Conservation (phyloP, 805 yeast species). For the Wickerhamomyces mucosus region DNA sequence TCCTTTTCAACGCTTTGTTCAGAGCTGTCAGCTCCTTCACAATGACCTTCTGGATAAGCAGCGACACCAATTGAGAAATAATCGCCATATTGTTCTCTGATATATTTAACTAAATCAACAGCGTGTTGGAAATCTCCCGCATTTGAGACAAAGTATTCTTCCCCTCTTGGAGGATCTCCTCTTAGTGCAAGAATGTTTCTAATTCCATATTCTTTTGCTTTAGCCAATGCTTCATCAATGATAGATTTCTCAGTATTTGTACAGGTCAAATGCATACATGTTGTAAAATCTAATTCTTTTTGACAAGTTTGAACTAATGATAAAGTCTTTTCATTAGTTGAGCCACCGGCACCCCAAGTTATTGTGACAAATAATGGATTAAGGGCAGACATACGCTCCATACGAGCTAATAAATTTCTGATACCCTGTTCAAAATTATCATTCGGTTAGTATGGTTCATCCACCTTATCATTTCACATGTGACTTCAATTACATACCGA, state of each 20-base stretch:
- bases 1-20: slow-evolving; percentile 62
- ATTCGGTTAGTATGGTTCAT: slow-evolving; percentile 3
- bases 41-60: slow-evolving; percentile 97
- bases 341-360: slow-evolving; percentile 99
- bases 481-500: slow-evolving; percentile 25
- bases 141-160: slow-evolving; percentile 43
- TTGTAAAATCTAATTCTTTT: slow-evolving; percentile 68
- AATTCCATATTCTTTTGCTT: slow-evolving; percentile 71
- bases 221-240: slow-evolving; percentile 68
- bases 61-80: slow-evolving; percentile 94
- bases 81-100: slow-evolving; percentile 59
- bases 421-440: slow-evolving; percentile 40
- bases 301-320: slow-evolving; percentile 76
- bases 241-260: slow-evolving; percentile 77
- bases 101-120: slow-evolving; percentile 77
- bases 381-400: slow-evolving; percentile 78
- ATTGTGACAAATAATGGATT: slow-evolving; percentile 87
- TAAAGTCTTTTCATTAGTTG: slow-evolving; percentile 78
- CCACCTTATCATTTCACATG: neutral
- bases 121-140: slow-evolving; percentile 54
- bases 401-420: slow-evolving; percentile 74
- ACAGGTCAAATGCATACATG: slow-evolving; percentile 92
- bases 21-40: slow-evolving; percentile 66
- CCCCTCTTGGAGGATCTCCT: slow-evolving; percentile 90
- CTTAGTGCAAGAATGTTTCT: slow-evolving; percentile 84